Evolutionary conservation across 306 rosid genomes (phyloP).

Genomic region (Geum urbanum): DNA sequence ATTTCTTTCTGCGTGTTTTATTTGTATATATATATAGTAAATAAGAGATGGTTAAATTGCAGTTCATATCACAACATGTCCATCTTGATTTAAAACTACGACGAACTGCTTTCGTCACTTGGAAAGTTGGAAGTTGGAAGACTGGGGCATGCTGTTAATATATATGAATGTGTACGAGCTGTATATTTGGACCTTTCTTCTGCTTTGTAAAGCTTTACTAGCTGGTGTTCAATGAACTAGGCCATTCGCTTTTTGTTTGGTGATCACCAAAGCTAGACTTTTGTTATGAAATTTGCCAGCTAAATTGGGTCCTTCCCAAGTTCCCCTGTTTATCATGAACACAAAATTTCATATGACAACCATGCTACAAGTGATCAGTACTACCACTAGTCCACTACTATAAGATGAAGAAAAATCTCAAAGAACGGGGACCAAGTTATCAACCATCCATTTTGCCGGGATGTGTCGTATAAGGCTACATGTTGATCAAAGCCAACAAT

Average conservation of each 20-base stretch:
- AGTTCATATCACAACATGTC: too few species aligned
- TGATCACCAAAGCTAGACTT: not conserved
- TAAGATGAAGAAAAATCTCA: conserved; percentile 5
- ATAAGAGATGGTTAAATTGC: too few species aligned
- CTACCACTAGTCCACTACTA: not conserved
- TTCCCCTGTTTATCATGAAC: not conserved
- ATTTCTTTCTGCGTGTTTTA: too few species aligned
- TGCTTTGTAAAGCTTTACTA: too few species aligned
- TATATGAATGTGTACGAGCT: too few species aligned
- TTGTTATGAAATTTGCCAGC: conserved; percentile 12
- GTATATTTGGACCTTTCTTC: too few species aligned
- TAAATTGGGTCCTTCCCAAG: conserved; percentile 6
- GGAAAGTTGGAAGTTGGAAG: too few species aligned
- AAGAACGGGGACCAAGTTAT: conserved; percentile 25
- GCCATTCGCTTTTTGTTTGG: conserved; percentile 3
- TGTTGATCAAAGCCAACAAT: conserved; percentile 29
- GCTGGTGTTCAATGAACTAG: too few species aligned
- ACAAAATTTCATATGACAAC: not conserved
- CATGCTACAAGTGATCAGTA: not conserved
- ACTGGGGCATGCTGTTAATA: too few species aligned
- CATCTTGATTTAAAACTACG: too few species aligned
- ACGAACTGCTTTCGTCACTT: too few species aligned
- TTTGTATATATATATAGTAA: too few species aligned
- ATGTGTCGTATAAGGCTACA: conserved; percentile 19
- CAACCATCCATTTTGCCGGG: conserved; percentile 29